A percentile compares a stretch with the other conserved stretches of the same genome.
Conservation (phyloP, 495 filamentous ascomycete genomes). For the Penicillium pancosmium region DNA sequence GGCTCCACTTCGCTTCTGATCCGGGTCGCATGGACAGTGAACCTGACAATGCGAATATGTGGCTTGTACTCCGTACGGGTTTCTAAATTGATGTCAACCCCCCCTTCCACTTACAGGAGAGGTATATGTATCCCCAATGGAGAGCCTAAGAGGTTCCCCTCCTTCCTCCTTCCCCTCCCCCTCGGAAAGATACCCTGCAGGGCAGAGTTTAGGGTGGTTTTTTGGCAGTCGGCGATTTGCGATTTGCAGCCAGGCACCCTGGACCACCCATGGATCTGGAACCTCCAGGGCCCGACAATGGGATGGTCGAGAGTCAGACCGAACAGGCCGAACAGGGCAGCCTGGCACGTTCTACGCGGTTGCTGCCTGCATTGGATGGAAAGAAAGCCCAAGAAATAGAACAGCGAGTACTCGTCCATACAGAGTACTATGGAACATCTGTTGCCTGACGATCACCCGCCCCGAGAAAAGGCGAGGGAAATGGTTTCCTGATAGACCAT, state of each 20-base stretch:
- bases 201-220: constrained; percentile 21
- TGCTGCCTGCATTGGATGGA: background rate
- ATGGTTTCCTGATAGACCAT: constrained; percentile 21
- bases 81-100: background rate
- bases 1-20: constrained; percentile 27
- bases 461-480: constrained; percentile 7
- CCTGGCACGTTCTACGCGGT: background rate
- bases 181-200: constrained; percentile 18
- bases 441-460: constrained; percentile 39
- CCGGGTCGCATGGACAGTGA: constrained; percentile 17
- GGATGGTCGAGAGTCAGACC: background rate
- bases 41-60: constrained; percentile 9
- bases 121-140: background rate
- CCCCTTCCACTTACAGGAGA: background rate
- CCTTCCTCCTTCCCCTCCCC: no score
- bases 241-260: background rate
- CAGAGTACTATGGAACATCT: background rate
- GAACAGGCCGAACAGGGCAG: constrained; percentile 4
- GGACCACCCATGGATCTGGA: constrained; percentile 21
- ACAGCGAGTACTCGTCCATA: no score
- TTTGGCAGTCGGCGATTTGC: background rate
- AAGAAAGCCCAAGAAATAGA: no score
- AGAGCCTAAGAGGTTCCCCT: no score
- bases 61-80: background rate
- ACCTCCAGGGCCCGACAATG: background rate